Base-by-base conservation (phyloP, 768 basidiomycete species). In the Jaapia argillacea region DNA sequence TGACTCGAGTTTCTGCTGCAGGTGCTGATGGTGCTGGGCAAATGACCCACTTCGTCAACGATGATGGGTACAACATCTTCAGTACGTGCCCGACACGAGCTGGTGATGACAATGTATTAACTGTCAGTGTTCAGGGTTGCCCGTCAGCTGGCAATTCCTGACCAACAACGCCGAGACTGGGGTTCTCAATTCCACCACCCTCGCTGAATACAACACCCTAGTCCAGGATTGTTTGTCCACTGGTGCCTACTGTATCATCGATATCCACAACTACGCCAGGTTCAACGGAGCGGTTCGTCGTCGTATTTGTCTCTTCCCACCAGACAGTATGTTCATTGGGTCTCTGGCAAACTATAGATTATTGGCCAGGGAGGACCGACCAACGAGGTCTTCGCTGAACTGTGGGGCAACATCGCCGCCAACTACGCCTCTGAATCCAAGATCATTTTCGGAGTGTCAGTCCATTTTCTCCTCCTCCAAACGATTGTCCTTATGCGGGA, bases 191-290 rank as follows among this genome's bases (percentile, higher is more conserved):
- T 46, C 56, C n/a, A 61, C 50, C 18, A 73, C 69, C 59, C 67
- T 74, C 53, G 54, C 60, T 7, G 49, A 53, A 10, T 76, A 74
- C 53, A 72, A 77, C 48, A 54, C 52, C 12, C 68, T 70, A 20
- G 75, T 77, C 7, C 68, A 74, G 49, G 62, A 67, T 21, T 67
- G 66, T 24, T 58, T 75, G 35, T 56, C 54, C 16, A 61, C 70
- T 1, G 59, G 60, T 23, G 65, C 66, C 22, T 68, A 69, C 48
- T 72, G 68, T 40, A 75, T 77, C 47, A 54, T 77, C 27, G 75
- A 75, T 53, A 48, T 77, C 22, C 76, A 77, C 59, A 77, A 78
- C 61, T 77, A 77, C 49, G 77, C 72, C 6, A 65, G 76, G 36
- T 76, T 72, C 70, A 74, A 78, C 48, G 70, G 71, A 1, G 55